phyloP scores from a whole-genome alignment of 1,284 basidiomycete species.

The Coniferiporia sulphurascens region DNA sequence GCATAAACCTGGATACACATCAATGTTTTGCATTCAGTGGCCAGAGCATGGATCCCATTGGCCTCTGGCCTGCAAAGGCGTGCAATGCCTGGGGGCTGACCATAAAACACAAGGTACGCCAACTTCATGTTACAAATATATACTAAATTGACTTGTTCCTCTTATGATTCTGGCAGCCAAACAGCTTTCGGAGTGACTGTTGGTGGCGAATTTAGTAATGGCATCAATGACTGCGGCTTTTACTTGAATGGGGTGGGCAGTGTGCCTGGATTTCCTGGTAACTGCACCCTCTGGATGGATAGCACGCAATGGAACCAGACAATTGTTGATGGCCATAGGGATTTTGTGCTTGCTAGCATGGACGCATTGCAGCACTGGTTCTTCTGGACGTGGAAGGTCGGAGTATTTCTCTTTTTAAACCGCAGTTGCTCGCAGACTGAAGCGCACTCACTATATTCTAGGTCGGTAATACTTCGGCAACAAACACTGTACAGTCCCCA shows the following conservation, averaged over 20 bases:
- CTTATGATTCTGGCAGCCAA: too few species aligned
- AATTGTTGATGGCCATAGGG: constrained; percentile 29
- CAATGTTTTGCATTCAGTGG: constrained; percentile 40
- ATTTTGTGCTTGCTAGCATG: constrained; percentile 36
- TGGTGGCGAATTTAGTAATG: constrained; percentile 46
- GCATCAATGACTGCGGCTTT: constrained; percentile 45
- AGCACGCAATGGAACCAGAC: constrained; percentile 35
- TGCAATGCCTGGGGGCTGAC: too few species aligned
- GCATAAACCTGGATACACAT: constrained; percentile 51
- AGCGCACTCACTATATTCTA: constrained; percentile 17
- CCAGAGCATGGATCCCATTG: constrained; percentile 31
- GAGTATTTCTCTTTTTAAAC: background rate
- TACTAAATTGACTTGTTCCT: too few species aligned
- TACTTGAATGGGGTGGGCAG: constrained; percentile 44
- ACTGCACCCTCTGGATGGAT: constrained; percentile 38
- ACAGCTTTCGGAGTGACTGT: constrained; percentile 46
- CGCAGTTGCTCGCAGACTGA: background rate
- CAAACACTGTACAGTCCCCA: too few species aligned
- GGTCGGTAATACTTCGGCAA: too few species aligned
- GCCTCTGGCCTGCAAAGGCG: too few species aligned
- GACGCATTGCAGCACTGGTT: constrained; percentile 46
- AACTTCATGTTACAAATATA: too few species aligned
- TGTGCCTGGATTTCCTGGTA: constrained; percentile 30
- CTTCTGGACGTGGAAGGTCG: constrained; percentile 52
- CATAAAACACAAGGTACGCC: too few species aligned